A percentile compares a stretch with the other conserved stretches of the same genome.
These are phyloP conservation scores for Ophioceras dolichostomum DNA, from an alignment of 2,329 filamentous ascomycete genomes.

Conservation along the genomic window DNA sequence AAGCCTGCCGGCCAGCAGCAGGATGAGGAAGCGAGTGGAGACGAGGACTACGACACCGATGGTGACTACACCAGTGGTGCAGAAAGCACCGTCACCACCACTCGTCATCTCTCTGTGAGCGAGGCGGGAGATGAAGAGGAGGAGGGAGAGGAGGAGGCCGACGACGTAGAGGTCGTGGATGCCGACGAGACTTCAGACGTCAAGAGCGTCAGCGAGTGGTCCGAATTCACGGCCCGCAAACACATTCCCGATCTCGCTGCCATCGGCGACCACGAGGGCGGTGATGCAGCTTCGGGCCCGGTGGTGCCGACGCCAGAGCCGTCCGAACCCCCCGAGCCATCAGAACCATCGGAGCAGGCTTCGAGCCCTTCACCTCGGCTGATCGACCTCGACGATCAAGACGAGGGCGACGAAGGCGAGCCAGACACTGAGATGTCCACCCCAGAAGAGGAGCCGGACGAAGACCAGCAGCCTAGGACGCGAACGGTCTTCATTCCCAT, in stretches of 20 bases:
- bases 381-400: neutral
- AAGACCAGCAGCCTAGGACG: conserved; percentile 34
- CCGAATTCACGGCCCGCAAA: conserved; percentile 67
- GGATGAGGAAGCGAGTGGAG: conserved; percentile 30
- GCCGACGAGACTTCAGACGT: conserved; percentile 41
- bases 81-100: conserved; percentile 72
- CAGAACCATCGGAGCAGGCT: neutral
- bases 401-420: conserved; percentile 10
- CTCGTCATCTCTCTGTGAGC: conserved; percentile 37
- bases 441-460: conserved; percentile 7
- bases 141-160: conserved; percentile 28
- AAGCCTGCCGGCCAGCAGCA: conserved; percentile 21
- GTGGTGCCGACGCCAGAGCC: no score
- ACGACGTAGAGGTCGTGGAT: conserved; percentile 22
- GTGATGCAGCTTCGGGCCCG: no score
- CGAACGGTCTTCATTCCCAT: conserved; percentile 64
- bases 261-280: conserved; percentile 18
- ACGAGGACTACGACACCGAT: conserved; percentile 60
- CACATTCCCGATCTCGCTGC: conserved; percentile 44
- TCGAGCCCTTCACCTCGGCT: neutral
- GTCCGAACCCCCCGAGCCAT: no score
- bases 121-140: conserved; percentile 30
- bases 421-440: conserved; percentile 18
- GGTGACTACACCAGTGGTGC: conserved; percentile 72
- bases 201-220: conserved; percentile 71